Evolutionary conservation across 2,329 filamentous ascomycete genomes (phyloP), one percentile per base, ranked within the genome.

Genomic region (Zopfia rhizophila): DNA sequence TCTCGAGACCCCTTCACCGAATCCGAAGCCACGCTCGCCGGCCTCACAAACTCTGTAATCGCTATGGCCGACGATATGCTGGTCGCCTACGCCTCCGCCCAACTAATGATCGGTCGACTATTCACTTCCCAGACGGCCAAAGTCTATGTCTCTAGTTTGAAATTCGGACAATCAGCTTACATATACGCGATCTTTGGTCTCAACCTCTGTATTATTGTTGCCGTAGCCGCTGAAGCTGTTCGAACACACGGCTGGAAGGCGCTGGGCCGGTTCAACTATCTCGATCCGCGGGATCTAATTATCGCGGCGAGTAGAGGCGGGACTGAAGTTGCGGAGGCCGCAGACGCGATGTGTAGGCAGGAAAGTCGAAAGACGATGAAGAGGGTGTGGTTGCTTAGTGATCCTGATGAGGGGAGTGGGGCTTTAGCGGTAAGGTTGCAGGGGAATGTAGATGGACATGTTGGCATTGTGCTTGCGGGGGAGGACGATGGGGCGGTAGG

Each of bases 61-160:
- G 56, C 61, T 13, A 64, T 64, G 59, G 58, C 56, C 12, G 61
- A 64, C 48, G 58, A 61, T 21, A 60, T 64, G 54, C 48, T 73
- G 4, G 56, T 60, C 10, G 53, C 60, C 1, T 74, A 72, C 35
- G 61, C 62, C 2, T 58, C 59, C 3, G 65, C 68, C 3, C 69
- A 73, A 44, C 49, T 72, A 6, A 67, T 72, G 61, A 63, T 72
- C 11, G 63, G 57, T 13, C 22, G 41, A 7, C 40, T 48, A 32
- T 57, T 48, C 30, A 55, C 46, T 5, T 33, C 51, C 17, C 45
- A 50, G 11, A 48, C 39, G 10, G 61, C 55, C 1, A 29, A 32
- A 3, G 56, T 61, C 2, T 58, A 55, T 22, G 22, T 59, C 0
- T 58, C 50, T 18, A 56, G 55, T 4, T 31, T 66, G 17, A 48